These are phyloP conservation scores for Chloris gayana DNA, from an alignment of 176 grass and related monocot genomes.

Conservation along the genomic window DNA sequence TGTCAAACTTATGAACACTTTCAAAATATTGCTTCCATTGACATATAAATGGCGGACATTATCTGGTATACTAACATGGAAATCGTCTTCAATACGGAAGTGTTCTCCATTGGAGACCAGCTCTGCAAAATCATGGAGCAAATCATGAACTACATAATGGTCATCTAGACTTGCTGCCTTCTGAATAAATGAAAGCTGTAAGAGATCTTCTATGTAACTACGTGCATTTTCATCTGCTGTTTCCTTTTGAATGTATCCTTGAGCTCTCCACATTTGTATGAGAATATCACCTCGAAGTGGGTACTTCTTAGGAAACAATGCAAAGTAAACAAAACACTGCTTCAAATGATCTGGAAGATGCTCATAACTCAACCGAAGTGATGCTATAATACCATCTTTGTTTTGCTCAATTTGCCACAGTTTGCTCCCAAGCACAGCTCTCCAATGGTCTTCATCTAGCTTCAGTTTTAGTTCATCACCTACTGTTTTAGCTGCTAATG, in stretches of 20 bases:
- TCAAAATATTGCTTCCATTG: constrained; percentile 26
- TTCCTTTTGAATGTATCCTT: constrained; percentile 45
- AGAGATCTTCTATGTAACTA: constrained; percentile 43
- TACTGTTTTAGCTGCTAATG: constrained; percentile 48
- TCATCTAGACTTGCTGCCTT: not conserved
- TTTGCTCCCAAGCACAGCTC: constrained; percentile 26
- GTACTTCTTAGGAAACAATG: constrained; percentile 56
- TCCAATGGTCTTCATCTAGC: constrained; percentile 42
- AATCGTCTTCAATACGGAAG: constrained; percentile 46
- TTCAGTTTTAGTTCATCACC: constrained; percentile 27
- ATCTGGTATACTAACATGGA: constrained; percentile 9
- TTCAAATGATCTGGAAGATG: constrained; percentile 52
- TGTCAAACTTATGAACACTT: constrained; percentile 5
- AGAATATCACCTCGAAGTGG: constrained; percentile 11
- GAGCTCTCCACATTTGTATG: constrained; percentile 53
- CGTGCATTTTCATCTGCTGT: constrained; percentile 33
- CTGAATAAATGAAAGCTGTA: constrained; percentile 47
- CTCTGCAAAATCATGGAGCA: constrained; percentile 58
- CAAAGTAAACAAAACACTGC: constrained; percentile 53
- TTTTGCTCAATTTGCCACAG: constrained; percentile 45
- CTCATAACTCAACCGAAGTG: constrained; percentile 55
- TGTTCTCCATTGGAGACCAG: constrained; percentile 43
- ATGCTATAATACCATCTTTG: constrained; percentile 51
- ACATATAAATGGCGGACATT: constrained; percentile 52
- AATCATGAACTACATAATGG: constrained; percentile 55